These are phyloP conservation scores for Taphrina deformans DNA, from an alignment of 1,139 yeast genomes.

Conservation along the genomic window DNA sequence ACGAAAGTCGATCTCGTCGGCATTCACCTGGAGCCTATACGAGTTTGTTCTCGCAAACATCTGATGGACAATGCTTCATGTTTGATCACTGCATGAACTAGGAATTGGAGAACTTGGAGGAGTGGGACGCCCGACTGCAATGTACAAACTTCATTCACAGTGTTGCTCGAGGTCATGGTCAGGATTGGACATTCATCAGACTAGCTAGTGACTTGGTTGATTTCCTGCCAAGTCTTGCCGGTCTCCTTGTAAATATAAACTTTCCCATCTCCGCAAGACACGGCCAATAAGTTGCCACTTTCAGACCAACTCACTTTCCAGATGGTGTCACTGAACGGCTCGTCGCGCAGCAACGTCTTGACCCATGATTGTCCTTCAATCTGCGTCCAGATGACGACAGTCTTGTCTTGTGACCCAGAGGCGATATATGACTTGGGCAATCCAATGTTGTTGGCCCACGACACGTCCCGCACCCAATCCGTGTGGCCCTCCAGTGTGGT, in stretches of 20 bases:
- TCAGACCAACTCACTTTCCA: conserved; percentile 99
- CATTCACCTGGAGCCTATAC: conserved; percentile 71
- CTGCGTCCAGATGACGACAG: conserved; percentile 91
- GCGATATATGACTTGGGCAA: conserved; percentile 87
- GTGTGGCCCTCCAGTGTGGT: conserved; percentile 82
- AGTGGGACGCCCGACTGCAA: too few relatives aligned
- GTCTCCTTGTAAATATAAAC: conserved; percentile 96
- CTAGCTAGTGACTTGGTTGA: conserved; percentile 86
- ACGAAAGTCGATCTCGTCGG: conserved; percentile 87
- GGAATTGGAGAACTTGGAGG: too few relatives aligned
- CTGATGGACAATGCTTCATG: too few relatives aligned
- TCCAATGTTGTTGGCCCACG: conserved; percentile 88
- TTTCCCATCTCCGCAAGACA: conserved; percentile 93
- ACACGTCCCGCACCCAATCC: conserved; percentile 98
- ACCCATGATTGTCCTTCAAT: conserved; percentile 76
- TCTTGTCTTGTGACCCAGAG: conserved; percentile 96
- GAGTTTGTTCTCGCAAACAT: conserved; percentile 32
- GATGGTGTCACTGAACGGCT: conserved; percentile 90
- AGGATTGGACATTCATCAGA: too few relatives aligned
- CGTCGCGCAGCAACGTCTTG: conserved; percentile 64
- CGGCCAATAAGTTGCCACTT: conserved; percentile 92
- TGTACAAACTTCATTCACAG: too few relatives aligned
- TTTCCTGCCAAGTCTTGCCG: conserved; percentile 93
- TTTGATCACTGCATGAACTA: too few relatives aligned
- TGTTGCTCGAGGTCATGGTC: too few relatives aligned